phyloP scores from a whole-genome alignment of 2,329 filamentous ascomycete species.

The Diaporthe sp. region DNA sequence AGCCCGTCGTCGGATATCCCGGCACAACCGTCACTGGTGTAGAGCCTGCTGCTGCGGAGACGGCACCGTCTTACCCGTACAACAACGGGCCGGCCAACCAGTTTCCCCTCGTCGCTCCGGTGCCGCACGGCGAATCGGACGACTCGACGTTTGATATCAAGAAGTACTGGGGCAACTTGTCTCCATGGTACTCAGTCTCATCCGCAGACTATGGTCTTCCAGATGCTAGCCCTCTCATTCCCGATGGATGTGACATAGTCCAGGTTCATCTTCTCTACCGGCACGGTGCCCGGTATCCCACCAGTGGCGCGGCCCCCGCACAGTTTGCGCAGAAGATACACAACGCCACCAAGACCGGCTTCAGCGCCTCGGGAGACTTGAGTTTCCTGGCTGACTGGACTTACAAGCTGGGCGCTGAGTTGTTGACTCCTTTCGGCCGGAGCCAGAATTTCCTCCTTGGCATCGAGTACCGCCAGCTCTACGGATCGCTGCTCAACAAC shows the following conservation, averaged over 20 bases:
- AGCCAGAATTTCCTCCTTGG: slow-evolving; percentile 54
- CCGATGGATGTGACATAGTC: slow-evolving; percentile 43
- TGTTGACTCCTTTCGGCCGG: slow-evolving; percentile 50
- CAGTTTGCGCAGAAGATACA: slow-evolving; percentile 46
- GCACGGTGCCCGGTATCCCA: slow-evolving; percentile 47
- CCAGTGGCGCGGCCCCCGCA: slow-evolving; percentile 42
- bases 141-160: slow-evolving; percentile 43
- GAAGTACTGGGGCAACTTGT: slow-evolving; percentile 47
- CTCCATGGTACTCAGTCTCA: slow-evolving; percentile 47
- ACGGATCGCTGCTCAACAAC: slow-evolving; percentile 54
- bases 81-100: slow-evolving; percentile 42
- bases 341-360: slow-evolving; percentile 46
- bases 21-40: slow-evolving; percentile 42
- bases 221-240: slow-evolving; percentile 43
- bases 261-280: slow-evolving; percentile 47
- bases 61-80: slow-evolving; percentile 42
- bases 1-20: slow-evolving; percentile 43
- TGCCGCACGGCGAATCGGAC: slow-evolving; percentile 40
- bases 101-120: slow-evolving; percentile 44
- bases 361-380: slow-evolving; percentile 44
- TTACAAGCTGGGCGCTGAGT: slow-evolving; percentile 48
- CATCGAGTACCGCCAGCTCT: slow-evolving; percentile 52
- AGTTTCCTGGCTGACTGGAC: slow-evolving; percentile 46
- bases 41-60: slow-evolving; percentile 43
- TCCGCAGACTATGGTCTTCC: slow-evolving; percentile 46